Conservation (phyloP, 1,139 yeast genomes). For the Meyerozyma athensensis region DNA sequence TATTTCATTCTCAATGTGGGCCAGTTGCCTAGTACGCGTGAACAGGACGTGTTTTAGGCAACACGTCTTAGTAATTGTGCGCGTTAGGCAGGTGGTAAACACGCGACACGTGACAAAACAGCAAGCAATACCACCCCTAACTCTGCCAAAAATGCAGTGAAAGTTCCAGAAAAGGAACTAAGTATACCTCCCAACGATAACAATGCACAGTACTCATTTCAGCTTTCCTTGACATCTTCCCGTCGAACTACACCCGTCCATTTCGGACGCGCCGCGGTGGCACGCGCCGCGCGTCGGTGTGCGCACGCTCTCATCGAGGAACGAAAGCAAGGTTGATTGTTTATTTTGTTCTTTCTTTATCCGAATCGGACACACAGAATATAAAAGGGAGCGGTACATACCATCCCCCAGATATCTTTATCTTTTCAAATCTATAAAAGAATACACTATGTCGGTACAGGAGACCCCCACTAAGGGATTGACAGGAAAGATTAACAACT, state of each 20-base stretch:
- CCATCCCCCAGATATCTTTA: not conserved
- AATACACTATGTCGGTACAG: conserved; percentile 37
- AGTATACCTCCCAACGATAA: no score
- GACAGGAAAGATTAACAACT: conserved; percentile 42
- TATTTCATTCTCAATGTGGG: not conserved
- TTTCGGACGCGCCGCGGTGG: conserved; percentile 2
- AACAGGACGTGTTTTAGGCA: not conserved
- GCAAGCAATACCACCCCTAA: no score
- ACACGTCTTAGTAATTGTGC: conserved; percentile 3
- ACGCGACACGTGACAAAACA: conserved; percentile 1
- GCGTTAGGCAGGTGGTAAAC: conserved; percentile 1
- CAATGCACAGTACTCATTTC: not conserved
- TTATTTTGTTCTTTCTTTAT: not conserved
- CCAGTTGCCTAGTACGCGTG: not conserved
- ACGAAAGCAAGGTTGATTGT: conserved; percentile 3
- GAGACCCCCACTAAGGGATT: conserved; percentile 48
- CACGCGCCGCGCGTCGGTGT: conserved; percentile 3
- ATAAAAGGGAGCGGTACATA: not conserved
- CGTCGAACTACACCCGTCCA: no score
- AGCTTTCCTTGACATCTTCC: not conserved
- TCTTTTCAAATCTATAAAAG: not conserved
- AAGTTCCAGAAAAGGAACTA: no score
- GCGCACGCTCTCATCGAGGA: conserved; percentile 3
- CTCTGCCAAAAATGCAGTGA: no score
- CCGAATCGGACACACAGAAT: conserved; percentile 2